Percentiles rank a stretch among this genome's conserved stretches.
Evolutionary conservation across 2,329 filamentous ascomycete species (phyloP).

Genomic region (Delphinella strobiligena): DNA sequence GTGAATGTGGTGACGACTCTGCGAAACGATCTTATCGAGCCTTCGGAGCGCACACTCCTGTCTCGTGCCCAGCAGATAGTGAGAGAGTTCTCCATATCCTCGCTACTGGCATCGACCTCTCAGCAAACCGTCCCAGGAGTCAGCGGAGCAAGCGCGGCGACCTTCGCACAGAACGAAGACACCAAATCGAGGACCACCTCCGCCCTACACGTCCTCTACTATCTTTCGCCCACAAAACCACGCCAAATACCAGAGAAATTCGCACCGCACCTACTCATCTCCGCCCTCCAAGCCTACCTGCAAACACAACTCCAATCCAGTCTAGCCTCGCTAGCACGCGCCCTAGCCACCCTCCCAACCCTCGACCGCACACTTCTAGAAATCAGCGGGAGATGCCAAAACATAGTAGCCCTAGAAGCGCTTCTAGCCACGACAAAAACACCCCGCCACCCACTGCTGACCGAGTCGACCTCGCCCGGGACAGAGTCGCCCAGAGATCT

Average conservation of each 20-base stretch:
- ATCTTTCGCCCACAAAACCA: constrained; percentile 54
- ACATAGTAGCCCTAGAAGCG: constrained; percentile 75
- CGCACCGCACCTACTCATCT: constrained; percentile 59
- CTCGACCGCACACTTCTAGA: constrained; percentile 74
- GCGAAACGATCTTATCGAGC: constrained; percentile 54
- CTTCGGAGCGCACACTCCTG: constrained; percentile 62
- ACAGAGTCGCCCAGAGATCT: constrained; percentile 35
- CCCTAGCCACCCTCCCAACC: constrained; percentile 66
- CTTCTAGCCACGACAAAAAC: constrained; percentile 58
- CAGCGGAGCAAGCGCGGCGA: constrained; percentile 12
- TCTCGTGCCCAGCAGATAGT: constrained; percentile 66
- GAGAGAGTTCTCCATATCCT: constrained; percentile 69
- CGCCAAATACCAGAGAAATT: constrained; percentile 36
- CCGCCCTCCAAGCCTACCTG: constrained; percentile 69
- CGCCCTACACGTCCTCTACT: constrained; percentile 64
- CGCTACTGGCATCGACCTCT: constrained; percentile 26
- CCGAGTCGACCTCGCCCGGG: constrained; percentile 7
- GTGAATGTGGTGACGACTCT: constrained; percentile 63
- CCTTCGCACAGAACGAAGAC: constrained; percentile 56
- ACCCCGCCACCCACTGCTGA: constrained; percentile 56
- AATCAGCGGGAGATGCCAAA: constrained; percentile 74
- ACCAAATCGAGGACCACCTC: constrained; percentile 61
- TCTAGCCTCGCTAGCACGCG: constrained; percentile 59
- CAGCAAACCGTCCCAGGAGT: not conserved
- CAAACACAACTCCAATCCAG: constrained; percentile 70